phyloP scores from a whole-genome alignment of 805 yeast species.

The Teunomyces kruisii region DNA sequence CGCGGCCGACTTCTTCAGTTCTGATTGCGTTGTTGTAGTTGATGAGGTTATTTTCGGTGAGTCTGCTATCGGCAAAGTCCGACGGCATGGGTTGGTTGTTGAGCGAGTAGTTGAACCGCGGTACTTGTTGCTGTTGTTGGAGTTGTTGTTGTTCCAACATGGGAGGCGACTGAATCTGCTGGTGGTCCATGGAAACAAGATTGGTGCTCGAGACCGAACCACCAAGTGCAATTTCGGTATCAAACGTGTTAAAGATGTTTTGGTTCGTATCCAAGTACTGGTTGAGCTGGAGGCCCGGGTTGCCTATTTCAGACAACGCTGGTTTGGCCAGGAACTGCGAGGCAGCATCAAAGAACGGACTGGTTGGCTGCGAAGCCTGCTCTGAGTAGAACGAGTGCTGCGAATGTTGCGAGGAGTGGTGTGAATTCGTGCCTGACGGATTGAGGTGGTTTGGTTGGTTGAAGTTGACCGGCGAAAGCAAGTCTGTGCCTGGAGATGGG shows the following conservation, averaged over 20 bases:
- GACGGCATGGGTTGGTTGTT: slow-evolving; percentile 11
- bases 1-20: slow-evolving; percentile 8
- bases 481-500: slow-evolving; percentile 9
- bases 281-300: background rate
- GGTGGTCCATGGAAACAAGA: slow-evolving; percentile 15
- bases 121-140: slow-evolving; percentile 8
- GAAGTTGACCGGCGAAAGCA: background rate
- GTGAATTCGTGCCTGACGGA: slow-evolving; percentile 11
- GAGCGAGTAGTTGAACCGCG: slow-evolving; percentile 13
- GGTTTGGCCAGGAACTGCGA: slow-evolving; percentile 21
- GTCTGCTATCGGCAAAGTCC: background rate
- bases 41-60: slow-evolving; percentile 17
- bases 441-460: background rate
- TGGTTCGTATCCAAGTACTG: slow-evolving; percentile 9
- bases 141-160: slow-evolving; percentile 2
- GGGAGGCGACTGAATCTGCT: background rate
- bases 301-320: slow-evolving; percentile 11
- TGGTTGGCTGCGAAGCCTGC: slow-evolving; percentile 34
- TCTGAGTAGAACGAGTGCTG: slow-evolving; percentile 34
- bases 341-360: slow-evolving; percentile 37
- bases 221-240: slow-evolving; percentile 38
- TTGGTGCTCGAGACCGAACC: slow-evolving; percentile 39
- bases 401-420: slow-evolving; percentile 13
- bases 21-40: slow-evolving; percentile 15
- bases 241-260: slow-evolving; percentile 19